Base-by-base conservation (phyloP, 768 basidiomycete species). In the Suillus spraguei region DNA sequence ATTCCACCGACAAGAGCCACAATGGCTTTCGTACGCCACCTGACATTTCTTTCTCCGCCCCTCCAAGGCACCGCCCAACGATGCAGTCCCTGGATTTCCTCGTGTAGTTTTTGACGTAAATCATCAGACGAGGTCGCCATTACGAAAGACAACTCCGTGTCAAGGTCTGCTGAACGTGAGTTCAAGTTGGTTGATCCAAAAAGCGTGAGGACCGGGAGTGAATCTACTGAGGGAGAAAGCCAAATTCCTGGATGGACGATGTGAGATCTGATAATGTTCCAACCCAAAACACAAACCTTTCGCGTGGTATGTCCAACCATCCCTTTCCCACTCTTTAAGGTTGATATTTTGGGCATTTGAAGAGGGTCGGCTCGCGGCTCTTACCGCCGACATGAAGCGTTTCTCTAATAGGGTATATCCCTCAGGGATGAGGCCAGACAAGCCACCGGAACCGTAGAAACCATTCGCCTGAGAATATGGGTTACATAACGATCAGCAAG, bases 271-370 rank as follows among this genome's bases (percentile, higher is more conserved):
- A 10, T 32, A 35, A 44, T 11, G 32, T 2, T 17, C 35, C 13
- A 24, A 24, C 11, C 2, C 20, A 35, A 20, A 38, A 60, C 42
- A 66, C 74, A 44, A 65, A 97, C 96, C 97, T 83, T 99, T 99
- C 32, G 97, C 93, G 71, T 99, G 97, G 77, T 99, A 99, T 1
- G 97, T 99, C 97, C 97, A 99, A 4, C 90, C 94, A 28, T 82
- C 78, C 66, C 84, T 85, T 71, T 87, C 84, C 97, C 97, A 99
- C 75, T 99, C 97, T 63, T 79, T 83, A 65, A 99, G 79, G 61
- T 87, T 81, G 28, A 99, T 83, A 0, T 87, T 85, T 60, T 49
- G n/a, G 6, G n/a, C 6, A 33, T 65, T 71, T 11, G 67, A 68
- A 41, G 67, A 68, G 39, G 65, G 53, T 38, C 78, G 80, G 5